phyloP scores from a whole-genome alignment of 2,329 filamentous ascomycete species.

The Endothia cerciana region DNA sequence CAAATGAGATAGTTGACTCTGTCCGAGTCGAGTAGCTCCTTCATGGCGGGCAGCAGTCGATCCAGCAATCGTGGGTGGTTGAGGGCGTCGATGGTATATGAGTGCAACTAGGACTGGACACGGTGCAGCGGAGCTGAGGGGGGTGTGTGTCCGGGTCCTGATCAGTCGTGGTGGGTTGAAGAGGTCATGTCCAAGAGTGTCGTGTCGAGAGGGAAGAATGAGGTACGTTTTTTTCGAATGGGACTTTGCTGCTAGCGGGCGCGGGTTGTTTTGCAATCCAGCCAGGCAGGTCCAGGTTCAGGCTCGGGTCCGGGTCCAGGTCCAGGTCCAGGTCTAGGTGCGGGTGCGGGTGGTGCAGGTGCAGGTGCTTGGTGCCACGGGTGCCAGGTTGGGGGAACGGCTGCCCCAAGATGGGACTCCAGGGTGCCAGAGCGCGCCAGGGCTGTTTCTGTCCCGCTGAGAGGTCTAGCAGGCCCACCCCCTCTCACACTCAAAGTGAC shows the following conservation, averaged over 20 bases:
- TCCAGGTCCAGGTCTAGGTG: neutral
- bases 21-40: slow-evolving; percentile 68
- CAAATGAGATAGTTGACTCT: slow-evolving; percentile 73
- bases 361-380: neutral
- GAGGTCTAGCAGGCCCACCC: slow-evolving; percentile 7
- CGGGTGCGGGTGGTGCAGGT: neutral
- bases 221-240: slow-evolving; percentile 27
- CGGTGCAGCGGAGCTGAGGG: slow-evolving; percentile 5
- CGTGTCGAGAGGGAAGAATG: slow-evolving; percentile 24
- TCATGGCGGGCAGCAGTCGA: slow-evolving; percentile 49
- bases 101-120: slow-evolving; percentile 6
- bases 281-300: neutral
- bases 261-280: slow-evolving; percentile 11
- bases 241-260: slow-evolving; percentile 24
- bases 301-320: neutral
- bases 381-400: neutral
- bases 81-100: slow-evolving; percentile 14
- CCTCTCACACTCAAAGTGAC: neutral
- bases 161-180: slow-evolving; percentile 3
- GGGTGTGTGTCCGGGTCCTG: neutral
- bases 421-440: slow-evolving; percentile 5
- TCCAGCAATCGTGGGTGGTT: slow-evolving; percentile 29
- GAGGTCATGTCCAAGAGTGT: slow-evolving; percentile 10
- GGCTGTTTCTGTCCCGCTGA: slow-evolving; percentile 4
- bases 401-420: neutral